A percentile compares a stretch with the other conserved stretches of the same genome.
phyloP scores from a whole-genome alignment of 345 rosid genomes.

The Citrus cavaleriei region DNA sequence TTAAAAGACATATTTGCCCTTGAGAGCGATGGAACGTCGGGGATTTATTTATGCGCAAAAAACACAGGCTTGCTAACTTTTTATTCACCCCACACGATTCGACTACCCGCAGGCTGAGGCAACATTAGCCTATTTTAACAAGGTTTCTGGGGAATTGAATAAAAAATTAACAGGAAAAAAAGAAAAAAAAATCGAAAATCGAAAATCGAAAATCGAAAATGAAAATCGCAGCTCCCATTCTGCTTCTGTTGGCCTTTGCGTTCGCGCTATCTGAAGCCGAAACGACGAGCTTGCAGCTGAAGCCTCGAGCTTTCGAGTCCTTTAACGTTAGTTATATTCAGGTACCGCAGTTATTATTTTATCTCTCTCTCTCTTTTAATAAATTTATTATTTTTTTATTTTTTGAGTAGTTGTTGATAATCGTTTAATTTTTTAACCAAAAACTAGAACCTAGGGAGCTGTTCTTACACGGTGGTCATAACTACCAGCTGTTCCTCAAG shows the following conservation, averaged over 20 bases:
- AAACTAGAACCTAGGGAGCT: conserved; percentile 49
- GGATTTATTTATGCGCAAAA: not conserved
- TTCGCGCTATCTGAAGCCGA: conserved; percentile 21
- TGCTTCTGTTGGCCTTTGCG: conserved; percentile 23
- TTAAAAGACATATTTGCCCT: not conserved
- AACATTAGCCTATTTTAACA: too few relatives aligned
- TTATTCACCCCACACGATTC: not conserved
- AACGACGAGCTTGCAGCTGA: conserved; percentile 12
- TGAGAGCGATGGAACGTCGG: too few relatives aligned
- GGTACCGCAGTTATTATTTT: conserved; percentile 20
- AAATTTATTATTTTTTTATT: not conserved
- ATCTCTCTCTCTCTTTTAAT: too few relatives aligned
- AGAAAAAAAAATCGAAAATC: not conserved
- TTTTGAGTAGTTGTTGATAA: not conserved
- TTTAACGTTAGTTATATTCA: conserved; percentile 64
- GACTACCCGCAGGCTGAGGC: not conserved
- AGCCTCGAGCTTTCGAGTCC: conserved; percentile 44
- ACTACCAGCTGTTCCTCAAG: conserved; percentile 86
- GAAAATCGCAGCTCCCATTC: conserved; percentile 16
- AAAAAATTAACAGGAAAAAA: too few relatives aligned
- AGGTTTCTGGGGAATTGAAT: too few relatives aligned
- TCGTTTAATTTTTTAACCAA: not conserved
- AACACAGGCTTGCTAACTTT: not conserved
- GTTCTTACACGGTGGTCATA: conserved; percentile 59
- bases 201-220: too few relatives aligned